Base-by-base conservation (phyloP, 495 filamentous ascomycete genomes). In the Hypoxylon perforatum region DNA sequence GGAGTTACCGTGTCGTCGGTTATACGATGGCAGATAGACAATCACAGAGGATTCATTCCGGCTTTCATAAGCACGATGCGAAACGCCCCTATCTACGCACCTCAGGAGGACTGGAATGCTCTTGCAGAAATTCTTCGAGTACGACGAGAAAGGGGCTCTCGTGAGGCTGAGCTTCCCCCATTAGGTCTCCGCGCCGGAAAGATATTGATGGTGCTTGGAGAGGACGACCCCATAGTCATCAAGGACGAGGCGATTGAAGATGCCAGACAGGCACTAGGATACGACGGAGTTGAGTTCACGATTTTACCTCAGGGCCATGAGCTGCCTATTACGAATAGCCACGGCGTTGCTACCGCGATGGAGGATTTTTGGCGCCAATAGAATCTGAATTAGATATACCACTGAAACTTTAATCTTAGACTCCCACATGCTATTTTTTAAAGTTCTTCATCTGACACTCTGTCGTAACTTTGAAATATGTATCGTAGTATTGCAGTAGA, bases 61-160 rank as follows among this genome's bases (percentile, higher is more conserved):
- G 78, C 84, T 23, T 89, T 88, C 63, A 63, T 84, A 51, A 77
- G 74, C 59, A 78, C 76, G 19, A 82, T 87, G 54, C 72, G 75
- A 10, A 73, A 83, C 52, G 80, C 80, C 8, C 84, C 84, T 12
- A 72, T 88, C 22, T 74, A 79, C 57, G 76, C 77, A 36, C 77
- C 82, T 61, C 70, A 82, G n/a, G 69, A 63, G 14, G 76, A 82
- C 21, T 94, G 91, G 91, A 63, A 70, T 17, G 77, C 76, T 4
- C 78, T 93, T 36, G 85, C 85, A 1, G 61, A 61, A 17, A 73
- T 81, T 25, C 74, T 91, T 30, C 76, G 78, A 11, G 73, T 51
- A 23, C 77, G 57, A 76, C 82, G 72, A 76, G 75, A 56, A 74
- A 69, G 33, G 61, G 15, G 61, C 56, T 19, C 38, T 71, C 44